Evolutionary conservation across 2,329 filamentous ascomycete species (phyloP).

Genomic region (Eutypa lata): DNA sequence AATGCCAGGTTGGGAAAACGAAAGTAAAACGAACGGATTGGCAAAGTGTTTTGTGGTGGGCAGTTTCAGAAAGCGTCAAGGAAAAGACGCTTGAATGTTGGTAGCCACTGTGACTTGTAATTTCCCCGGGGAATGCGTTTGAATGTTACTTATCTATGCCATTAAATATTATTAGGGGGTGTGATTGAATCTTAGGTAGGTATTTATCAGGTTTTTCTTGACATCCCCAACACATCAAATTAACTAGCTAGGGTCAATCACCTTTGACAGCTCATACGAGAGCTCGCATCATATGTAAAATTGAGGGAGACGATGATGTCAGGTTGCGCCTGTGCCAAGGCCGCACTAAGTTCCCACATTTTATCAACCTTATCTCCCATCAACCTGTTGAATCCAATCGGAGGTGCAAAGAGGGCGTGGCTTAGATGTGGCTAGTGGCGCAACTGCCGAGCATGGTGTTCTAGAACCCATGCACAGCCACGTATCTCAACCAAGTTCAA

Average conservation of each 20-base stretch:
- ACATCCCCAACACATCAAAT: background rate
- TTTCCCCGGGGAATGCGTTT: background rate
- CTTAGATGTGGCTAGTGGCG: background rate
- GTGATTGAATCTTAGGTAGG: background rate
- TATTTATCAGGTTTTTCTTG: background rate
- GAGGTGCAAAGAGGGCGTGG: background rate
- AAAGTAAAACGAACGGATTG: too few species aligned
- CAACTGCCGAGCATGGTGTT: background rate
- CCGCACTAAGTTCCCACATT: background rate
- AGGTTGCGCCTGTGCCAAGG: background rate
- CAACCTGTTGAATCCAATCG: background rate
- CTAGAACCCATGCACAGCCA: background rate
- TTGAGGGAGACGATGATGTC: background rate
- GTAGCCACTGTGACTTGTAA: too few species aligned
- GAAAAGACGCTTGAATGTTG: too few species aligned
- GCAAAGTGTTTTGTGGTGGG: too few species aligned
- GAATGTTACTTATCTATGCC: background rate
- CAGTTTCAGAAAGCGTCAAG: too few species aligned
- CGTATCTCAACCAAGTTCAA: constrained; percentile 11
- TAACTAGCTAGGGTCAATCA: background rate
- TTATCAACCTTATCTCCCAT: too few species aligned
- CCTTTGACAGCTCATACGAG: background rate
- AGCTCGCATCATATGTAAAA: background rate
- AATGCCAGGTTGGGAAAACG: too few species aligned
- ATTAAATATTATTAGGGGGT: too few species aligned